phyloP scores from a whole-genome alignment of 139 green algal genomes.

The Tetratostichococcus sp. region DNA sequence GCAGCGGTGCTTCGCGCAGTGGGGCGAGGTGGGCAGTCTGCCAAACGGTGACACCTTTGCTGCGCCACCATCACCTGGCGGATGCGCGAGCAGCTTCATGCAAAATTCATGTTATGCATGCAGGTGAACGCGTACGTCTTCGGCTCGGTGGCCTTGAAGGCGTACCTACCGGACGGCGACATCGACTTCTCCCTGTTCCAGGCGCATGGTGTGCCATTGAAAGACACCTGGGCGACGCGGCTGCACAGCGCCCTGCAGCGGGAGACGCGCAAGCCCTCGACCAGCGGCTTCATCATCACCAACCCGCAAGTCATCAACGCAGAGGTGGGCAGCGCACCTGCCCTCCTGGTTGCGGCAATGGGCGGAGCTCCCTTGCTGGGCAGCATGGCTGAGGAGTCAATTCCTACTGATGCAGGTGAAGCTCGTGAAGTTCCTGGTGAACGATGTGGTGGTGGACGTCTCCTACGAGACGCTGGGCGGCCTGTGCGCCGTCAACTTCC shows the following conservation, averaged over 20 bases:
- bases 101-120: too few relatives aligned
- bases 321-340: slow-evolving; percentile 56
- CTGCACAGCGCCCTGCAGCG: slow-evolving; percentile 59
- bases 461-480: slow-evolving; percentile 91
- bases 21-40: background rate
- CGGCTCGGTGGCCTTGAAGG: slow-evolving; percentile 90
- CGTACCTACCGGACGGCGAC: slow-evolving; percentile 95
- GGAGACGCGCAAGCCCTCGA: slow-evolving; percentile 48
- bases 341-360: background rate
- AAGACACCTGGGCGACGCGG: slow-evolving; percentile 60
- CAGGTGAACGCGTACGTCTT: slow-evolving; percentile 86
- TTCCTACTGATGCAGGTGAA: slow-evolving; percentile 60
- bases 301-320: slow-evolving; percentile 86
- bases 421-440: slow-evolving; percentile 92
- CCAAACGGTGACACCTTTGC: too few relatives aligned
- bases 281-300: slow-evolving; percentile 57
- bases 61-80: too few relatives aligned
- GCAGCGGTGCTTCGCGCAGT: background rate
- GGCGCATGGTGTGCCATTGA: slow-evolving; percentile 22
- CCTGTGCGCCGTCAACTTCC: slow-evolving; percentile 87
- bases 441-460: slow-evolving; percentile 96
- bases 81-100: too few relatives aligned
- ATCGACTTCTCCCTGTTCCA: slow-evolving; percentile 92
- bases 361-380: background rate
- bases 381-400: background rate